A percentile compares a stretch with the other conserved stretches of the same genome.
Conservation (phyloP, 1,284 basidiomycete genomes). For the Mycena citricolor region DNA sequence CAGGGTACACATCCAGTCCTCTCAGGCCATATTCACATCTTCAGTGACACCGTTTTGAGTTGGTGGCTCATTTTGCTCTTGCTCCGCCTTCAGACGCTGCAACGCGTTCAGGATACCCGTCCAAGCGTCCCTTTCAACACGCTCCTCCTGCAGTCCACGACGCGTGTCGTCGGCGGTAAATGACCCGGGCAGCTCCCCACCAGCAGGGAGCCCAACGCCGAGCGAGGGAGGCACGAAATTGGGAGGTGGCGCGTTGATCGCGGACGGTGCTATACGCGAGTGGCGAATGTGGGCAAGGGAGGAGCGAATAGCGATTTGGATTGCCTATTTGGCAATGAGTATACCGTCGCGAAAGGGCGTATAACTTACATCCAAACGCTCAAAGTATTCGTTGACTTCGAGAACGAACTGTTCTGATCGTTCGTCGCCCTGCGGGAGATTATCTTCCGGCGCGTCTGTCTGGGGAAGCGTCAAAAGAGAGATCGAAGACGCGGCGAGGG, state of each 20-base stretch:
- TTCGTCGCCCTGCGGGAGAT: conserved; percentile 74
- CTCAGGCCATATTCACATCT: no score
- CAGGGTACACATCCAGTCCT: no score
- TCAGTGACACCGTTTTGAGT: no score
- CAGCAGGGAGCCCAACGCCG: conserved; percentile 70
- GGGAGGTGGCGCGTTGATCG: conserved; percentile 72
- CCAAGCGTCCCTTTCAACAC: conserved; percentile 76
- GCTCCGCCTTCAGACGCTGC: conserved; percentile 54
- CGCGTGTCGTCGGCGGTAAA: conserved; percentile 45
- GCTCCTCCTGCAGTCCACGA: conserved; percentile 74
- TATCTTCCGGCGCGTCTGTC: conserved; percentile 64
- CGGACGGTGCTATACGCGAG: conserved; percentile 78
- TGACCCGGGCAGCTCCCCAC: no score
- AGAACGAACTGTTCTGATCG: conserved; percentile 80
- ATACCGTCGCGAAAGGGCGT: conserved; percentile 13
- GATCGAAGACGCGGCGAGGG: conserved; percentile 72
- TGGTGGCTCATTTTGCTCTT: conserved; percentile 21
- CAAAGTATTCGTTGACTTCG: conserved; percentile 81
- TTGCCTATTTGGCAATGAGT: conserved; percentile 44
- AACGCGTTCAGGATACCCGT: conserved; percentile 67
- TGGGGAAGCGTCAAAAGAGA: conserved; percentile 76
- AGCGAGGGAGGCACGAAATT: conserved; percentile 73
- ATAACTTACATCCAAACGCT: conserved; percentile 70
- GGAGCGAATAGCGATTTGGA: conserved; percentile 72
- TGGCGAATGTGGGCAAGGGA: conserved; percentile 77